Percentiles rank a stretch among this genome's conserved stretches.
These are phyloP conservation scores for Hansfordia pulvinata DNA, from an alignment of 2,329 filamentous ascomycete species.

Conservation along the genomic window DNA sequence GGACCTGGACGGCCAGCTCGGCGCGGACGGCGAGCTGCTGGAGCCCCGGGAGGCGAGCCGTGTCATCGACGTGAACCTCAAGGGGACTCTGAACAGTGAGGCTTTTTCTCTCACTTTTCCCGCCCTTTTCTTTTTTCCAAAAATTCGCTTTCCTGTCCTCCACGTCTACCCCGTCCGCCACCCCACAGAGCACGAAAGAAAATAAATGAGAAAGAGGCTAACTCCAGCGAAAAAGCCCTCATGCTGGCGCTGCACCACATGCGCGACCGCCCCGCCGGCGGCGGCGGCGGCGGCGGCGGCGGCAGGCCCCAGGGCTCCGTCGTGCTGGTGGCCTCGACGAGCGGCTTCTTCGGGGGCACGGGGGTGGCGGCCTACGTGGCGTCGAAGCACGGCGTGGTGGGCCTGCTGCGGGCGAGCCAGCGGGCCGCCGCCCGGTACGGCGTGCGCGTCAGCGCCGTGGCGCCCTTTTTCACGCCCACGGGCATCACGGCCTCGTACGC, in stretches of 20 bases:
- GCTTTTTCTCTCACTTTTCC: slow-evolving; percentile 1
- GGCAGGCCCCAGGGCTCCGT: slow-evolving; percentile 16
- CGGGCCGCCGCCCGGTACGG: slow-evolving; percentile 13
- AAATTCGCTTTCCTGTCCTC: too few relatives aligned
- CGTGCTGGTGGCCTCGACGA: slow-evolving; percentile 24
- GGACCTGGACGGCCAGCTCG: slow-evolving; percentile 10
- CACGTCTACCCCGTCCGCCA: too few relatives aligned
- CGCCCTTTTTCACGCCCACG: slow-evolving; percentile 28
- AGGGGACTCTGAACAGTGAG: slow-evolving; percentile 28
- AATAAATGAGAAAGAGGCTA: too few relatives aligned
- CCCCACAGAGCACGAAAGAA: too few relatives aligned
- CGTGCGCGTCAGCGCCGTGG: slow-evolving; percentile 25
- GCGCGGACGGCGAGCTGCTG: slow-evolving; percentile 7
- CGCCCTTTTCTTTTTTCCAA: too few relatives aligned
- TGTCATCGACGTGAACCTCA: slow-evolving; percentile 26
- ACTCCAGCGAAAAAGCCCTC: slow-evolving; percentile 14
- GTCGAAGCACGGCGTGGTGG: slow-evolving; percentile 26
- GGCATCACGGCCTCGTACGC: slow-evolving; percentile 24
- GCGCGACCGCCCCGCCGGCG: slow-evolving; percentile 4
- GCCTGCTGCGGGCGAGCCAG: slow-evolving; percentile 23
- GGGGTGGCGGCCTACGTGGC: slow-evolving; percentile 26
- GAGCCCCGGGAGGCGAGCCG: slow-evolving; percentile 12
- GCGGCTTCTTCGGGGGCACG: slow-evolving; percentile 27
- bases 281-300: slow-evolving; percentile 10
- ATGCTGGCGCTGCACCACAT: slow-evolving; percentile 15